These are phyloP conservation scores for Gliomastix tumulicola DNA, from an alignment of 2,329 filamentous ascomycete species.

Conservation along the genomic window DNA sequence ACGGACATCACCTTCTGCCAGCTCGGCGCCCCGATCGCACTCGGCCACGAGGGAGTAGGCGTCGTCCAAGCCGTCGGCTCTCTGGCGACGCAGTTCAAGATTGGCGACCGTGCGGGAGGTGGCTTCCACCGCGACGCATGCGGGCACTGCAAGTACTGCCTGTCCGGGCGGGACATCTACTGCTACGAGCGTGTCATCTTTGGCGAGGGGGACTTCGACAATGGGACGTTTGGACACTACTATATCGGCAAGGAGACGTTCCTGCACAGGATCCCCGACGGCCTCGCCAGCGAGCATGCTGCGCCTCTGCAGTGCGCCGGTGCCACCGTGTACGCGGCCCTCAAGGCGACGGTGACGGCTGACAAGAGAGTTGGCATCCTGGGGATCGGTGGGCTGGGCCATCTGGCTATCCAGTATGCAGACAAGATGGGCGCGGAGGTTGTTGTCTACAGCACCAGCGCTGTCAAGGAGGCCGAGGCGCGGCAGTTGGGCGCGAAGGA, in stretches of 20 bases:
- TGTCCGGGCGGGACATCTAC: conserved; percentile 29
- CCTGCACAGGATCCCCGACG: conserved; percentile 37
- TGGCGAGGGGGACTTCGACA: conserved; percentile 39
- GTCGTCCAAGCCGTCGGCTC: conserved; percentile 28
- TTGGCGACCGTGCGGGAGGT: conserved; percentile 36
- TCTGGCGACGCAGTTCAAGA: conserved; percentile 21
- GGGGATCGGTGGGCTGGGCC: conserved; percentile 43
- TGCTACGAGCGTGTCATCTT: conserved; percentile 27
- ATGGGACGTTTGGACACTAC: conserved; percentile 14
- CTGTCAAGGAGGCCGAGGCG: conserved; percentile 14
- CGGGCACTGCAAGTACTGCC: conserved; percentile 31
- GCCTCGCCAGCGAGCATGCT: conserved; percentile 28
- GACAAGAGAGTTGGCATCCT: conserved; percentile 36
- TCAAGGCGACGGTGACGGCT: conserved; percentile 47
- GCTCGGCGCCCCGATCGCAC: conserved; percentile 45
- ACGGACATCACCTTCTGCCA: no score
- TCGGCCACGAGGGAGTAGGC: conserved; percentile 40
- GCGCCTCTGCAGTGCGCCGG: conserved; percentile 59
- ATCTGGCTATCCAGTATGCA: conserved; percentile 54
- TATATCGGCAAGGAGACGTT: conserved; percentile 40
- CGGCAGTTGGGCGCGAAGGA: conserved; percentile 14
- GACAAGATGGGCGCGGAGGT: conserved; percentile 49
- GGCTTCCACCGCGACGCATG: conserved; percentile 30
- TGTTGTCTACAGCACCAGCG: conserved; percentile 14
- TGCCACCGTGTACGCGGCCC: conserved; percentile 61